Conservation (phyloP, 257 asterid genomes). For the Lantana camara region DNA sequence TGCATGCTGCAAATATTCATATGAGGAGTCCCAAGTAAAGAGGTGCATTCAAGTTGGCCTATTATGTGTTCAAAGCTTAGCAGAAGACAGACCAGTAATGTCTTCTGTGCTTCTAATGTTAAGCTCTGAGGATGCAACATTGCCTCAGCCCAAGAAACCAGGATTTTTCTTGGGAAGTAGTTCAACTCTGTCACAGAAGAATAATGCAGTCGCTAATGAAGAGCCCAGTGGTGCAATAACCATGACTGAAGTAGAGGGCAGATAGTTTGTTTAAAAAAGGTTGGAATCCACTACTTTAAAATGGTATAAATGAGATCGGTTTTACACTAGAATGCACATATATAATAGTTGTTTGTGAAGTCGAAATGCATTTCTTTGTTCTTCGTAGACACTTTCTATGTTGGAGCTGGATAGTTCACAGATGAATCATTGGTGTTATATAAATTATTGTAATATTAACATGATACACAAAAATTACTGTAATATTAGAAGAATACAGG, state of each 20-base stretch:
- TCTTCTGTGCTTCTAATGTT: slow-evolving; percentile 27
- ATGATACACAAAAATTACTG: no score
- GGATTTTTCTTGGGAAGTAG: slow-evolving; percentile 18
- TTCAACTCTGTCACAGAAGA: not conserved
- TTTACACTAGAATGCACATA: no score
- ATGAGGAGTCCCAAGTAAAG: slow-evolving; percentile 25
- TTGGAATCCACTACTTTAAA: no score
- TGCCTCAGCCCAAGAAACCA: slow-evolving; percentile 28
- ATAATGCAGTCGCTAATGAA: not conserved
- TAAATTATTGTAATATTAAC: no score
- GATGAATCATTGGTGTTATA: no score
- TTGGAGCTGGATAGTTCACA: no score
- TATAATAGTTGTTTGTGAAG: no score
- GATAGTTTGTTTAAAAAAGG: slow-evolving; percentile 9
- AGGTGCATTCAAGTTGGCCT: slow-evolving; percentile 32
- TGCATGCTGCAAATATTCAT: slow-evolving; percentile 14
- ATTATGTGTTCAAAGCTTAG: slow-evolving; percentile 25
- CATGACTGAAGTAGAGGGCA: slow-evolving; percentile 18
- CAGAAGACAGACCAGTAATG: slow-evolving; percentile 33
- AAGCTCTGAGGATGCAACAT: slow-evolving; percentile 19
- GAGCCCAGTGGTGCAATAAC: not conserved
- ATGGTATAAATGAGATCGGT: no score
- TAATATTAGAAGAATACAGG: no score
- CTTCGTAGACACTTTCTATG: no score
- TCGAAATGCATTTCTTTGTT: no score